These are phyloP conservation scores for Mycosarcoma maydis DNA, from an alignment of 1,284 basidiomycete genomes.

Conservation along the genomic window DNA sequence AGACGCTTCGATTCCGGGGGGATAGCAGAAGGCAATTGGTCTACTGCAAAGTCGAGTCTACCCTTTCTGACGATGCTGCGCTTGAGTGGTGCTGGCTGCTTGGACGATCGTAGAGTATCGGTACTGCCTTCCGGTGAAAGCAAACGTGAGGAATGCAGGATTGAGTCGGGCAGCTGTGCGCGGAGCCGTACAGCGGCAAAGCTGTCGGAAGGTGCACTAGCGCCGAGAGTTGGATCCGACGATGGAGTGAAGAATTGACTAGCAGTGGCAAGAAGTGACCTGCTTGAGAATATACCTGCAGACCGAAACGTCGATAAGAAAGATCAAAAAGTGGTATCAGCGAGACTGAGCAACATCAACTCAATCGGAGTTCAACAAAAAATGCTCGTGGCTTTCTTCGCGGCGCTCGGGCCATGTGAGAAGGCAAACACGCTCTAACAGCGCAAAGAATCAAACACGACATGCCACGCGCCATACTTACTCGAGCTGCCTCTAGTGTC, in stretches of 20 bases:
- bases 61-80: neutral
- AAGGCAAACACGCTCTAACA: neutral
- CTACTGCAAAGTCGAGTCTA: neutral
- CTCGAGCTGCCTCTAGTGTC: slow-evolving; percentile 9
- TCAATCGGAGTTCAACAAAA: slow-evolving; percentile 6
- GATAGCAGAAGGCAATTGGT: slow-evolving; percentile 18
- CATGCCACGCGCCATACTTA: too few species aligned
- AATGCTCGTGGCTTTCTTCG: slow-evolving; percentile 9
- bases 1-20: slow-evolving; percentile 33
- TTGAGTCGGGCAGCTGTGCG: slow-evolving; percentile 13
- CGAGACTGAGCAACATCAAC: too few species aligned
- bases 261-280: slow-evolving; percentile 12
- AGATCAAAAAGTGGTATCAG: too few species aligned
- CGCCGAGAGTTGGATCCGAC: neutral
- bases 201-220: slow-evolving; percentile 1
- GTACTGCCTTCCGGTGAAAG: slow-evolving; percentile 23
- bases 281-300: slow-evolving; percentile 4
- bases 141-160: slow-evolving; percentile 23
- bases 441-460: too few species aligned
- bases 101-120: slow-evolving; percentile 12
- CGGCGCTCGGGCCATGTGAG: slow-evolving; percentile 17
- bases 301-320: neutral
- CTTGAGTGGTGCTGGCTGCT: neutral
- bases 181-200: neutral
- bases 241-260: slow-evolving; percentile 6